Conservation (phyloP, 1,284 basidiomycete species). For the Tremellales sp. region DNA sequence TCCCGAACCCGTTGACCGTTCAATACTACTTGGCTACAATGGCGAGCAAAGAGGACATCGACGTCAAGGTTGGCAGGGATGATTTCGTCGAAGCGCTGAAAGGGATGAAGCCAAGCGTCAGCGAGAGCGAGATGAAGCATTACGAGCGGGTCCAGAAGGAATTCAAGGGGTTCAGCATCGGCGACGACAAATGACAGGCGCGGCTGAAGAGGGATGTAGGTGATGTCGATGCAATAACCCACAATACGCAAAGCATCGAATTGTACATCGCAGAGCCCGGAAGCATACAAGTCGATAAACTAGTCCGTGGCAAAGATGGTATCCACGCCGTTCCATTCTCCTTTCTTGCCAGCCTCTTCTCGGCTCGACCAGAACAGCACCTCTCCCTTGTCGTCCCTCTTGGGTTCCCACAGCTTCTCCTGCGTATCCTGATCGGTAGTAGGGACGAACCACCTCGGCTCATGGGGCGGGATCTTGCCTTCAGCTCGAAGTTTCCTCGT, state of each 20-base stretch:
- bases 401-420: conserved; percentile 78
- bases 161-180: conserved; percentile 52
- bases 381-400: conserved; percentile 52
- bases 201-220: too few relatives aligned
- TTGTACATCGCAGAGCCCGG: too few relatives aligned
- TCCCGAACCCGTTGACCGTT: conserved; percentile 73
- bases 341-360: conserved; percentile 60
- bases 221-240: background rate
- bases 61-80: conserved; percentile 34
- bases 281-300: conserved; percentile 50
- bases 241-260: background rate
- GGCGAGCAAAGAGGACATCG: conserved; percentile 66
- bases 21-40: conserved; percentile 91
- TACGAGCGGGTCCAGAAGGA: conserved; percentile 70
- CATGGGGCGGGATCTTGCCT: conserved; percentile 67
- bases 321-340: conserved; percentile 67
- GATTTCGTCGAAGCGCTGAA: conserved; percentile 68
- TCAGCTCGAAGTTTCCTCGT: conserved; percentile 73
- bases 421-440: conserved; percentile 77
- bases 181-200: conserved; percentile 1
- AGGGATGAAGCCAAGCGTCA: conserved; percentile 82
- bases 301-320: conserved; percentile 67
- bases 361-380: conserved; percentile 83
- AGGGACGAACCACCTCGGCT: conserved; percentile 75
- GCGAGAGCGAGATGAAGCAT: conserved; percentile 80